Base-by-base conservation (phyloP, 1,139 yeast species). In the Lodderomyces parapsilosis region DNA sequence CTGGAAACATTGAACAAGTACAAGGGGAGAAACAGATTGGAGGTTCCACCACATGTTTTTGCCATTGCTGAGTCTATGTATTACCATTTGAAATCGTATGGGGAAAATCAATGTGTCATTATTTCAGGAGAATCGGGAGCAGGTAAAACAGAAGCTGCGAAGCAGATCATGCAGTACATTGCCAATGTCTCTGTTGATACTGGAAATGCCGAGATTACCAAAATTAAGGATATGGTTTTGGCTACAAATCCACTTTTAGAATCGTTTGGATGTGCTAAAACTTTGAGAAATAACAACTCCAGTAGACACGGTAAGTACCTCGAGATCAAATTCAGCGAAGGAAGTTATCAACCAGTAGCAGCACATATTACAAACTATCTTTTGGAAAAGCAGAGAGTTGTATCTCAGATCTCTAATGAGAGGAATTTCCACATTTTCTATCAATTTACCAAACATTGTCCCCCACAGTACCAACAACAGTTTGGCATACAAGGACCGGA, bases 41-140 rank as follows among this genome's bases (percentile, higher is more conserved):
- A 94, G 65, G 96, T 87, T 28, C 96, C 98, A n/a, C 99, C 99
- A 6, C 99, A 94, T 68, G 99, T 94, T 36, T 94, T 86, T 66
- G 96, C 98, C 41, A 91, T 93, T 57, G 99, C 99, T 15, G 99
- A 94, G 65, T 71, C 95, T 31, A 91, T 94, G 96, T 93, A 86
- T 66, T 93, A 94, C 67, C 88, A 91, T 62, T 79, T 94, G 82
- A 91, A 91, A 66, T 86, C 96, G 0, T 94, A 94, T 65, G 82
- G 87, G 45, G 99, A 94, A 57, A 90, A 84, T 62, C 99, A 94
- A 64, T 93, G 99, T 76, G 99, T 94, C 34, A 94, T 94, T 57
- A 94, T 94, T 53, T 89, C 97, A 5, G 99, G 99, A 42, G 99
- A 94, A 63, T 89, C 97, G 1, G 99, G 99, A 49, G 99, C 99